Evolutionary conservation across 2,329 filamentous ascomycete genomes (phyloP).

Genomic region (Botryotinia calthae): DNA sequence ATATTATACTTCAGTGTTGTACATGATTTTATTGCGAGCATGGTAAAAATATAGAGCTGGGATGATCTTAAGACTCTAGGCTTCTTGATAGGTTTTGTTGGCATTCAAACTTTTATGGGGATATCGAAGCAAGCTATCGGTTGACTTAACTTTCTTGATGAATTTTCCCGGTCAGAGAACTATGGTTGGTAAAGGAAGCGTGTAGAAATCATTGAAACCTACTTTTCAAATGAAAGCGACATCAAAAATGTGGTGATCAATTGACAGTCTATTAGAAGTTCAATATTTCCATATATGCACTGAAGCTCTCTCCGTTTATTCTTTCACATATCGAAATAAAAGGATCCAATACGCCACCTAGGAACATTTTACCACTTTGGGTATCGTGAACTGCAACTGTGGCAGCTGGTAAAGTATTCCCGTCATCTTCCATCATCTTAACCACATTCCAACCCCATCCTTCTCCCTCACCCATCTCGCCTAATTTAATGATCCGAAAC

Average conservation of each 20-base stretch:
- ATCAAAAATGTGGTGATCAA: background rate
- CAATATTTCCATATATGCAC: slow-evolving; percentile 6
- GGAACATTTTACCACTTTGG: slow-evolving; percentile 37
- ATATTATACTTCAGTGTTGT: background rate
- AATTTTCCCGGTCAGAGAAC: background rate
- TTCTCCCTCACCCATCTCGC: slow-evolving; percentile 26
- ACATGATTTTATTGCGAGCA: background rate
- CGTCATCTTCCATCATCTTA: slow-evolving; percentile 41
- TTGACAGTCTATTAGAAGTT: background rate
- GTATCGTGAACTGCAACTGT: slow-evolving; percentile 39
- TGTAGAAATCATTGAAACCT: background rate
- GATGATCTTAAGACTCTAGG: background rate
- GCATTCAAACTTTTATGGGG: background rate
- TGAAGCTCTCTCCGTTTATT: slow-evolving; percentile 8
- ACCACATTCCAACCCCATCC: slow-evolving; percentile 26
- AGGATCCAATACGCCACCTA: slow-evolving; percentile 29
- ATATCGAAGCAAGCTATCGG: background rate
- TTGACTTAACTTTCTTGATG: background rate
- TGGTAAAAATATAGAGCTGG: background rate
- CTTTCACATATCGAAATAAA: slow-evolving; percentile 17
- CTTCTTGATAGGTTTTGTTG: background rate
- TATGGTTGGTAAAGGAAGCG: background rate
- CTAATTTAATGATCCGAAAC: slow-evolving; percentile 30
- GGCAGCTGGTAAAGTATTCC: slow-evolving; percentile 31
- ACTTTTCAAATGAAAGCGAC: background rate